Evolutionary conservation across 225 moss, liverwort and hornwort genomes (phyloP).

Genomic region (Thuidium tamariscinum): DNA sequence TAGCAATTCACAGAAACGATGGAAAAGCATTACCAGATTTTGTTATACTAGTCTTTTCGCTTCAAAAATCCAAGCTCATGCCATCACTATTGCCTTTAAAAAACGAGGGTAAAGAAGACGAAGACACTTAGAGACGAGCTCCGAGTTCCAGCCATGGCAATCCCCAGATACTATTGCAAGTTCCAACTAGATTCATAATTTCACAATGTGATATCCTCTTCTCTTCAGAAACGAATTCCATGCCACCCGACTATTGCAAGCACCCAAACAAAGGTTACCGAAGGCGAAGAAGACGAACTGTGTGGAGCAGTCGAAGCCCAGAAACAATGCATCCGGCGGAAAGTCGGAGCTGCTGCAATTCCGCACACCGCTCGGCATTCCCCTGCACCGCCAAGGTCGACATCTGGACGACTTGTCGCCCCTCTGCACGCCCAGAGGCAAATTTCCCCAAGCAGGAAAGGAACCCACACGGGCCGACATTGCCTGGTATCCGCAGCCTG

Average conservation of each 20-base stretch:
- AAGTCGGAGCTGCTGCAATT: not conserved
- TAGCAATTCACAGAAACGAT: not conserved
- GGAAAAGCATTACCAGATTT: too few species aligned
- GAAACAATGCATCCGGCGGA: slow-evolving; percentile 43
- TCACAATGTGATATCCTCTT: not conserved
- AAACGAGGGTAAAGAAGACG: not conserved
- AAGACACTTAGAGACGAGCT: not conserved
- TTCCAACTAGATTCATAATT: not conserved
- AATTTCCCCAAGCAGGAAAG: not conserved
- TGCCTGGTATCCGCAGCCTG: not conserved
- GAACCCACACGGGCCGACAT: not conserved
- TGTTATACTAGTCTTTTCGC: not conserved
- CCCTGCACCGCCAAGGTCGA: not conserved
- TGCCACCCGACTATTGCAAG: not conserved
- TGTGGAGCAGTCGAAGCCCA: slow-evolving; percentile 89
- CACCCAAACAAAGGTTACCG: not conserved
- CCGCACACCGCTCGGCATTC: not conserved
- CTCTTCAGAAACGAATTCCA: not conserved
- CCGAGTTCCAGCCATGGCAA: not conserved
- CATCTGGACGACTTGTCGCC: not conserved
- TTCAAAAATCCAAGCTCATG: too few species aligned
- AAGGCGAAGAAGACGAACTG: slow-evolving; percentile 29
- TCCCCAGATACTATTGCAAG: not conserved
- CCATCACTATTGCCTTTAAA: too few species aligned
- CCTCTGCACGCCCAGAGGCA: not conserved